A percentile compares a stretch with the other conserved stretches of the same genome.
Evolutionary conservation across 805 yeast species (phyloP).

Genomic region (Cyberlindnera maclurae): DNA sequence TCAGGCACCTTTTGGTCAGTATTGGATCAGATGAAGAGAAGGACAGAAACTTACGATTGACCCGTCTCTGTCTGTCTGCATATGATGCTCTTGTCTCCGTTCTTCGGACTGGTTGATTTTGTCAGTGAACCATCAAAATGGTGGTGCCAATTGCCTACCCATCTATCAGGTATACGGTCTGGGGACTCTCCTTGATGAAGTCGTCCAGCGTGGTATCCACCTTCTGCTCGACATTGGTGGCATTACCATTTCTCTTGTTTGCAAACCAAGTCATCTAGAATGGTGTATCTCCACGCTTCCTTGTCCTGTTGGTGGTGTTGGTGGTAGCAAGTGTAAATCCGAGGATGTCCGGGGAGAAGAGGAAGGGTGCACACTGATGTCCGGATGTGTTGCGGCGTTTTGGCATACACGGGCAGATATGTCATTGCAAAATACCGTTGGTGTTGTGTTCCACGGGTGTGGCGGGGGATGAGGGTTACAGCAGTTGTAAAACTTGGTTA

Average conservation of each 20-base stretch:
- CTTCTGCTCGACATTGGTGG: background rate
- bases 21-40: background rate
- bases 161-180: constrained; percentile 17
- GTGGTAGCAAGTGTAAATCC: no score
- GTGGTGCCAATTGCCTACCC: constrained; percentile 21
- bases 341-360: no score
- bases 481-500: no score
- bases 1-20: constrained; percentile 32
- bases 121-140: background rate
- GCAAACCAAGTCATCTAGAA: constrained; percentile 4
- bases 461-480: no score
- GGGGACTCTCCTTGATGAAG: constrained; percentile 9
- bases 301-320: no score
- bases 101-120: constrained; percentile 10
- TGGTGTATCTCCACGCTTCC: no score
- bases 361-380: no score
- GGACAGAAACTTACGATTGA: constrained; percentile 24
- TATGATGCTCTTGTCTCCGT: constrained; percentile 30
- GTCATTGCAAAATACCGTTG: no score
- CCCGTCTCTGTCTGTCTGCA: constrained; percentile 38
- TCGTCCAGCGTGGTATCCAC: background rate
- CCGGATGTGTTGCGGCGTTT: no score
- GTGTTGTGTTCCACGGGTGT: no score
- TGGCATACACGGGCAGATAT: background rate
- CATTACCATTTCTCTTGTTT: background rate